Evolutionary conservation across 768 basidiomycete genomes (phyloP).

Genomic region (Tulasnella calospora): DNA sequence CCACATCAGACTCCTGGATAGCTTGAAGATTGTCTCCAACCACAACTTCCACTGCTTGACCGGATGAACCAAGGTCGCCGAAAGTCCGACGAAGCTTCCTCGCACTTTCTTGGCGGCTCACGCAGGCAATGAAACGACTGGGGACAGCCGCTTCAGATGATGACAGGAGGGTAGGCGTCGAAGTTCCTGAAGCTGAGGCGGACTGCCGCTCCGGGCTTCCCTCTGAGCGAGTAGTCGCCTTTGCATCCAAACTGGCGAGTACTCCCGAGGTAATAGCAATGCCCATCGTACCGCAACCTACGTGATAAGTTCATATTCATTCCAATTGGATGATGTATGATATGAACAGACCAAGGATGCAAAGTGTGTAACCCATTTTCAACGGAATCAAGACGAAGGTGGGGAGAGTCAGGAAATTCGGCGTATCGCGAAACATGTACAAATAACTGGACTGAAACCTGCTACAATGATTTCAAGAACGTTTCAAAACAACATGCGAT

Average conservation of each 20-base stretch:
- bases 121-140: conserved; percentile 78
- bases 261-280: conserved; percentile 92
- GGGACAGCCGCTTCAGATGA: conserved; percentile 65
- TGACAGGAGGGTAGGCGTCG: conserved; percentile 51
- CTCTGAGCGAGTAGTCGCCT: background rate
- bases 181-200: conserved; percentile 48
- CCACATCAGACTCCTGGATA: conserved; percentile 69
- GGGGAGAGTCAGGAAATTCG: background rate
- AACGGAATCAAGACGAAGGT: background rate
- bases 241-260: conserved; percentile 64
- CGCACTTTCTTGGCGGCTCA: conserved; percentile 71
- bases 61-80: conserved; percentile 45
- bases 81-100: conserved; percentile 62
- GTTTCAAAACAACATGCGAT: background rate
- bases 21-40: conserved; percentile 67
- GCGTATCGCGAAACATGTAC: background rate
- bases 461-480: background rate
- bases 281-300: conserved; percentile 98
- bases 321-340: conserved; percentile 10
- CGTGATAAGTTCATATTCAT: conserved; percentile 22
- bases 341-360: conserved; percentile 60
- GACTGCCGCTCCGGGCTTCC: background rate
- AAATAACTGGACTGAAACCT: background rate
- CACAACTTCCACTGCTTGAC: conserved; percentile 63
- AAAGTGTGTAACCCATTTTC: conserved; percentile 86